Evolutionary conservation across 116 monocot species (phyloP).

Genomic region (Zostera marina): DNA sequence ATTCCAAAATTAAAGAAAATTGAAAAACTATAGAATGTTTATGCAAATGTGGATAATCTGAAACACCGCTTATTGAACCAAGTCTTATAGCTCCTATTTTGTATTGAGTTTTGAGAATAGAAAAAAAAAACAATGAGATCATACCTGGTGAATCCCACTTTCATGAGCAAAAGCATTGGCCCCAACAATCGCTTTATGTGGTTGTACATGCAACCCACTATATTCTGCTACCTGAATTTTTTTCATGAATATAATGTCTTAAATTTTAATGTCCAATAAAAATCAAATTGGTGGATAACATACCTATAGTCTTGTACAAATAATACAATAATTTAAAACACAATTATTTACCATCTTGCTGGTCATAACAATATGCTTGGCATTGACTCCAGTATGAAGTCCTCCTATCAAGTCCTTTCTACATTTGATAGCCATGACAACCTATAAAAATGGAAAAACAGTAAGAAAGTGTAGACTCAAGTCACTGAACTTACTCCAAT

Average conservation of each 20-base stretch:
- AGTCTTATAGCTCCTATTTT: too few species aligned
- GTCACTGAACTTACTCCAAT: neutral
- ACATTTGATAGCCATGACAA: conserved; percentile 73
- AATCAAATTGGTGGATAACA: neutral
- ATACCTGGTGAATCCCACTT: conserved; percentile 93
- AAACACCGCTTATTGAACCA: too few species aligned
- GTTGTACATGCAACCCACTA: conserved; percentile 71
- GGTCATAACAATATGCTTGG: conserved; percentile 59
- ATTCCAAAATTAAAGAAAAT: neutral
- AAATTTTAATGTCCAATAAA: neutral
- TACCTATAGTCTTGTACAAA: too few species aligned
- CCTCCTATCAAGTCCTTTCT: conserved; percentile 47
- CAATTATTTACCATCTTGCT: conserved; percentile 67
- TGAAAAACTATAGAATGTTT: too few species aligned
- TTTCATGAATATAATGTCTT: conserved; percentile 2
- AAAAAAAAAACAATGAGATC: neutral
- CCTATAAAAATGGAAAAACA: conserved; percentile 18
- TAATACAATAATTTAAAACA: conserved; percentile 2
- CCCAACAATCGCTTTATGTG: conserved; percentile 91
- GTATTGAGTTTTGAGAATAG: too few species aligned
- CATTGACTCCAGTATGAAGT: conserved; percentile 69
- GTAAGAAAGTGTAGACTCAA: neutral
- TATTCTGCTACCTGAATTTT: conserved; percentile 80
- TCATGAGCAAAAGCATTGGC: conserved; percentile 97
- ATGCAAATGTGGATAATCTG: too few species aligned